A percentile compares a stretch with the other conserved stretches of the same genome.
Conservation (phyloP, 1,139 yeast species). For the Waltiozyma sp. region DNA sequence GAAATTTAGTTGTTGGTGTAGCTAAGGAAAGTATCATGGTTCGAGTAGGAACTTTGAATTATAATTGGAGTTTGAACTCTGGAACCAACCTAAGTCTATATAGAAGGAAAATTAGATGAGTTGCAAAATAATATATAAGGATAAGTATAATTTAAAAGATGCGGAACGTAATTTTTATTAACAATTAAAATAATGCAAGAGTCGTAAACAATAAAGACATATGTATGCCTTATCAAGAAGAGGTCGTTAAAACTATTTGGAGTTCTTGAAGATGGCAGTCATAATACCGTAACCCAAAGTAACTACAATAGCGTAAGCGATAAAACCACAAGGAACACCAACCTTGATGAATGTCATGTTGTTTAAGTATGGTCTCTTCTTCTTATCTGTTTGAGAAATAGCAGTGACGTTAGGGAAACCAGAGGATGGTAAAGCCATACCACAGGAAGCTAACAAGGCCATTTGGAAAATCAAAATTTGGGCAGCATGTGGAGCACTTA, state of each 20-base stretch:
- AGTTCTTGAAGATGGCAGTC: conserved; percentile 23
- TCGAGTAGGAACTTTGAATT: too few species aligned
- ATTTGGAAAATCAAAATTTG: conserved; percentile 56
- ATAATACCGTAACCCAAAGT: conserved; percentile 61
- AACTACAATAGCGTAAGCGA: conserved; percentile 45
- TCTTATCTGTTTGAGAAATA: conserved; percentile 61
- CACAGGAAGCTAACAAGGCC: conserved; percentile 59
- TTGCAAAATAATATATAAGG: too few species aligned
- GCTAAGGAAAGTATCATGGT: too few species aligned
- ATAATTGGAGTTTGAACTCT: too few species aligned
- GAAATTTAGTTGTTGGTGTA: too few species aligned
- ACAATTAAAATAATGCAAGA: background rate
- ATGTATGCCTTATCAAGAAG: background rate
- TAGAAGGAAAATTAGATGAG: too few species aligned
- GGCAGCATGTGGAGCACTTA: conserved; percentile 38
- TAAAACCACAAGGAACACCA: conserved; percentile 57
- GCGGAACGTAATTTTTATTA: background rate
- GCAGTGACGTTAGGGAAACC: conserved; percentile 80
- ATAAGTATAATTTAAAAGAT: too few species aligned
- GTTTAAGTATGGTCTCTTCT: conserved; percentile 57
- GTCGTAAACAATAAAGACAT: background rate
- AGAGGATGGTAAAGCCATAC: conserved; percentile 69
- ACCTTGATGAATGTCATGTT: conserved; percentile 57
- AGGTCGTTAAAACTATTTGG: background rate
- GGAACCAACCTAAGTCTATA: too few species aligned